Evolutionary conservation across 495 filamentous ascomycete species (phyloP), one percentile per base, ranked within the genome.

Genomic region (Massariosphaeria phaeospora): DNA sequence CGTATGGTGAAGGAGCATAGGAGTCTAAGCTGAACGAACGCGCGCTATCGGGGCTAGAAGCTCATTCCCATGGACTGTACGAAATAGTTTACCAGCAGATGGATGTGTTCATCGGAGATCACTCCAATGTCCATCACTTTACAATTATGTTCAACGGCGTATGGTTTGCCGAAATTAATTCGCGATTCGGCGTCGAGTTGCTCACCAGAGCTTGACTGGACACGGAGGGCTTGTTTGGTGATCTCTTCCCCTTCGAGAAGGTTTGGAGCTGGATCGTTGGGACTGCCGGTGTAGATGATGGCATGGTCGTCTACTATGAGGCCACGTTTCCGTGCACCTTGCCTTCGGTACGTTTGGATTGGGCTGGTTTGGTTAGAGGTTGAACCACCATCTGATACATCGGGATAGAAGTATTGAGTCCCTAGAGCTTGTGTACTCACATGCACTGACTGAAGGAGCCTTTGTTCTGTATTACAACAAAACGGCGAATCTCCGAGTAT

Each of bases 121-220:
- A 41, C 42, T 0, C 73, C 74, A 27, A 75, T 64, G 0, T 70
- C 61, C 11, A 66, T 54, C 12, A 62, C 52, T 44, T 62, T 62
- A n/a, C 39, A 27, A 35, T 62, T 62, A 17, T 52, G 47, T 41
- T 62, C 52, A 5, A 62, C 50, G 0, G 75, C 73, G 58, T 77
- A 72, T 2, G 70, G 54, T 40, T 78, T 78, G 12, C 67, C 71
- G 43, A 73, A 77, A 39, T 77, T 76, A 17, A 77, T 38, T 6
- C 74, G 63, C 1, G 74, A 76, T 61, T 69, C 68, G 0, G 34
- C 4, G 40, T 77, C 68, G 2, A 77, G 52, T 1, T 10, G 11
- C 27, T 62, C 52, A 8, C 23, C n/a, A 21, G 21, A 18, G 18
- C 4, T 43, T 11, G 59, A n/a, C 1, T 42, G 8, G 18, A 62